Percentiles rank a stretch among this genome's conserved stretches.
phyloP scores from a whole-genome alignment of 345 rosid species.

The Conringia planisiliqua region DNA sequence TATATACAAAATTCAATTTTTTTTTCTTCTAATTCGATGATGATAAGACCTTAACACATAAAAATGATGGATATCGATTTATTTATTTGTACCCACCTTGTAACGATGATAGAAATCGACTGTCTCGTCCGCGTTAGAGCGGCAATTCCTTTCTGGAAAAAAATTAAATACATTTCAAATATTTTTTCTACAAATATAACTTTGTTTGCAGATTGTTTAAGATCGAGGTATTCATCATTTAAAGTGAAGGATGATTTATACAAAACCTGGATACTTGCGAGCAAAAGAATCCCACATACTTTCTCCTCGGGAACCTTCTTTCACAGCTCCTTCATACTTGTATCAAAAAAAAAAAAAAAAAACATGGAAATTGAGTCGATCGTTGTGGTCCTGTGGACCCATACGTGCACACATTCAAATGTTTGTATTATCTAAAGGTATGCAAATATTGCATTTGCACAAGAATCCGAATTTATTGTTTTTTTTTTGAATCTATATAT shows the following conservation, averaged over 20 bases:
- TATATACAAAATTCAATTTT: neutral
- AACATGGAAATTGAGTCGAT: neutral
- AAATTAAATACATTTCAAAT: neutral
- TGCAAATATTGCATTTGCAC: neutral
- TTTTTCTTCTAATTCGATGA: neutral
- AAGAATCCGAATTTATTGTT: neutral
- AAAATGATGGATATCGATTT: neutral
- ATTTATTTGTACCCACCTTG: conserved; percentile 22
- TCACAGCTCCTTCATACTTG: conserved; percentile 29
- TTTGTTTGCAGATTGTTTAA: neutral
- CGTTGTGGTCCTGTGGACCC: neutral
- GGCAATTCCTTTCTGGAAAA: conserved; percentile 22
- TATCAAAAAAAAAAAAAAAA: neutral
- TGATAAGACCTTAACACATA: neutral
- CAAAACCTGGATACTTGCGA: conserved; percentile 28
- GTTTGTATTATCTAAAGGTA: neutral
- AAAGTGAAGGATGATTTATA: neutral
- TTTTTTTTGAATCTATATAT: neutral
- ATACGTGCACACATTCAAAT: neutral
- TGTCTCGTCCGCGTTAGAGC: conserved; percentile 17
- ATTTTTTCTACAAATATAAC: neutral
- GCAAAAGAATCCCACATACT: conserved; percentile 35
- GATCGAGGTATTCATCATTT: neutral
- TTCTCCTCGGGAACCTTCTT: conserved; percentile 25
- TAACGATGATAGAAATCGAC: conserved; percentile 39